phyloP scores from a whole-genome alignment of 768 basidiomycete genomes.

The Lactarius akahatsu region DNA sequence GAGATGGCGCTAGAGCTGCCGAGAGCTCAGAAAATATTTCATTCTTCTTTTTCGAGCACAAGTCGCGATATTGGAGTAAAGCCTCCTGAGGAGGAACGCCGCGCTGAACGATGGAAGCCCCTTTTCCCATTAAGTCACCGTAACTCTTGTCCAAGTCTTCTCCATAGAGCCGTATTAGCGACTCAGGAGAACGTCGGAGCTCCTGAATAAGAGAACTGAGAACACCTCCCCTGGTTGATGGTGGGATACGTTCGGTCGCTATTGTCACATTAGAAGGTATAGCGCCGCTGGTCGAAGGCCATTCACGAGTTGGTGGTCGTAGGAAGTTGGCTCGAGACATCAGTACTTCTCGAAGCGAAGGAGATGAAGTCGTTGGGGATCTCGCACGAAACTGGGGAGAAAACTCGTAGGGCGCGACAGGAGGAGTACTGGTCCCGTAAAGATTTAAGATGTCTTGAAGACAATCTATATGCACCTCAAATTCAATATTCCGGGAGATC shows the following conservation, averaged over 20 bases:
- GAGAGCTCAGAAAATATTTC: slow-evolving; percentile 3
- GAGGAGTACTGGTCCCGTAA: background rate
- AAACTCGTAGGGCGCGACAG: background rate
- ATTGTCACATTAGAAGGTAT: background rate
- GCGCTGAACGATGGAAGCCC: background rate
- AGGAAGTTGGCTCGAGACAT: background rate
- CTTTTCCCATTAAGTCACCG: background rate
- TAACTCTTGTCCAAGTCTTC: slow-evolving; percentile 8
- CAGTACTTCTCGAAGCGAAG: background rate
- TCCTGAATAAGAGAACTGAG: slow-evolving; percentile 9
- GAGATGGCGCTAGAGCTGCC: background rate
- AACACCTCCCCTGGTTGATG: too few species aligned
- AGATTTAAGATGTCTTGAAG: background rate
- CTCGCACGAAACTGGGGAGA: background rate
- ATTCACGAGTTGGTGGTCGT: too few species aligned
- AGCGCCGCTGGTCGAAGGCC: background rate
- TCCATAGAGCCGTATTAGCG: slow-evolving; percentile 10
- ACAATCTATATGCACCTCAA: background rate
- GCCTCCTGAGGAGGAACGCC: background rate
- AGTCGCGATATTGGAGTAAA: background rate
- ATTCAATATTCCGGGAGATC: background rate
- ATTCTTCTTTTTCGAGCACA: background rate
- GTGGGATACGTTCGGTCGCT: background rate
- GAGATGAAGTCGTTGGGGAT: background rate
- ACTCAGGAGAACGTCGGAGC: background rate